Conservation (phyloP, 148 eudicot species). For the Selenicereus undatus region DNA sequence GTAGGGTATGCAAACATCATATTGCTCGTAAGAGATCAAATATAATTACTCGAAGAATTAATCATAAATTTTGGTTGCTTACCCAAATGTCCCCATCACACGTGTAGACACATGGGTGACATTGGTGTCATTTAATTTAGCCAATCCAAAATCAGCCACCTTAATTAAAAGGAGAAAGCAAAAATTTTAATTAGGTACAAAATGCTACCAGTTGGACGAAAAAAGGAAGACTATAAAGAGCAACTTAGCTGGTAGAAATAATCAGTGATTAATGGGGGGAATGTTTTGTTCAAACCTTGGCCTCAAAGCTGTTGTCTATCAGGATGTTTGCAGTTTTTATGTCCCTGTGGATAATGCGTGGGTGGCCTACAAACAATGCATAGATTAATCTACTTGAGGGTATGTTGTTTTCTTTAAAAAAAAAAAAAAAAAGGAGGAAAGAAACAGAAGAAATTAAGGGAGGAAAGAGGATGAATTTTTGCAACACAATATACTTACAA, state of each 20-base stretch:
- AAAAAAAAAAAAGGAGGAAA: not conserved
- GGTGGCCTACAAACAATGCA: slow-evolving; percentile 48
- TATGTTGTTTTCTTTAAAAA: too few species aligned
- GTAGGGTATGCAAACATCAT: not conserved
- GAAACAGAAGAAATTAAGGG: not conserved
- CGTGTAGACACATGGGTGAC: slow-evolving; percentile 87
- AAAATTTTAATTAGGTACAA: not conserved
- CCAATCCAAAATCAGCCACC: slow-evolving; percentile 96
- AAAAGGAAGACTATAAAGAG: not conserved
- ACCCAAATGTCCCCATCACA: slow-evolving; percentile 98
- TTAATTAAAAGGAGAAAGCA: slow-evolving; percentile 23
- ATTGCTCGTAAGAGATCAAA: too few species aligned
- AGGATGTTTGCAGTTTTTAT: slow-evolving; percentile 81
- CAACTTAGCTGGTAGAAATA: not conserved
- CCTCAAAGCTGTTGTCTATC: slow-evolving; percentile 58
- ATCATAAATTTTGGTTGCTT: not conserved
- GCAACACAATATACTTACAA: slow-evolving; percentile 29
- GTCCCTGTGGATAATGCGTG: slow-evolving; percentile 74
- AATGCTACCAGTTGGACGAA: too few species aligned
- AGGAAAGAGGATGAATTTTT: not conserved
- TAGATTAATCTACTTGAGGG: not conserved
- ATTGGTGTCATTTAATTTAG: slow-evolving; percentile 63
- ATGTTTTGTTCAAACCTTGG: slow-evolving; percentile 49
- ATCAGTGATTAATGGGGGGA: not conserved
- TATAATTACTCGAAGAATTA: too few species aligned